A percentile compares a stretch with the other conserved stretches of the same genome.
Conservation (phyloP, 345 rosid genomes). For the Populus nigra region DNA sequence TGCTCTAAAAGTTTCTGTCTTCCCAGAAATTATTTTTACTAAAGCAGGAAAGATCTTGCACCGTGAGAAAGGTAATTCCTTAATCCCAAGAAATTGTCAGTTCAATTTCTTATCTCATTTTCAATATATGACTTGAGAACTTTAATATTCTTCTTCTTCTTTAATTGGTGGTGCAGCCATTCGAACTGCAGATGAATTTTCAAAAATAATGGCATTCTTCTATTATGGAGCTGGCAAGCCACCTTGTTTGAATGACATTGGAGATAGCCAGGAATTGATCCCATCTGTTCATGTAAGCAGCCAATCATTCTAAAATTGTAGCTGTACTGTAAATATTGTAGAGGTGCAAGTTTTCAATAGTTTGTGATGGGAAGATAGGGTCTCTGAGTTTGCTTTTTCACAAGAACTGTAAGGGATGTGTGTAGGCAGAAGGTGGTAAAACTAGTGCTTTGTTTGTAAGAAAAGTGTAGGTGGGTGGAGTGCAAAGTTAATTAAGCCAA, state of each 20-base stretch:
- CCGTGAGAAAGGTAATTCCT: conserved; percentile 69
- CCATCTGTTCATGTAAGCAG: conserved; percentile 43
- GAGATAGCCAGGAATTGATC: conserved; percentile 48
- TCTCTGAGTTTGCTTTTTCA: neutral
- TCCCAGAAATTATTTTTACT: conserved; percentile 78
- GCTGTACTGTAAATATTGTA: neutral
- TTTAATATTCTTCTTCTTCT: neutral
- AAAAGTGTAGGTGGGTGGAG: neutral
- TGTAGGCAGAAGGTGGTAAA: neutral
- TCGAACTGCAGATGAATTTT: conserved; percentile 67
- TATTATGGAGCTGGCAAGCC: conserved; percentile 91
- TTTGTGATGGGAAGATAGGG: neutral
- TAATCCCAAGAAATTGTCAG: neutral
- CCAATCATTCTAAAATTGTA: conserved; percentile 7
- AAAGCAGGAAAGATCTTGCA: conserved; percentile 82
- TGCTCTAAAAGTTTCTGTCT: conserved; percentile 59
- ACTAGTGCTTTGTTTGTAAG: neutral
- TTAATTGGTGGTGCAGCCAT: conserved; percentile 39
- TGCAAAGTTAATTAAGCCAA: too few species aligned
- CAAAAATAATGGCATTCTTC: conserved; percentile 85
- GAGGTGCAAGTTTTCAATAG: neutral
- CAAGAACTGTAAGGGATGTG: neutral
- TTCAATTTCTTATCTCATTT: neutral
- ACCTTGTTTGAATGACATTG: conserved; percentile 40
- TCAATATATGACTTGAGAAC: conserved; percentile 4